Percentiles rank a stretch among this genome's conserved stretches.
phyloP scores from a whole-genome alignment of 495 filamentous ascomycete genomes.

The Thermothielavioides terrestris region DNA sequence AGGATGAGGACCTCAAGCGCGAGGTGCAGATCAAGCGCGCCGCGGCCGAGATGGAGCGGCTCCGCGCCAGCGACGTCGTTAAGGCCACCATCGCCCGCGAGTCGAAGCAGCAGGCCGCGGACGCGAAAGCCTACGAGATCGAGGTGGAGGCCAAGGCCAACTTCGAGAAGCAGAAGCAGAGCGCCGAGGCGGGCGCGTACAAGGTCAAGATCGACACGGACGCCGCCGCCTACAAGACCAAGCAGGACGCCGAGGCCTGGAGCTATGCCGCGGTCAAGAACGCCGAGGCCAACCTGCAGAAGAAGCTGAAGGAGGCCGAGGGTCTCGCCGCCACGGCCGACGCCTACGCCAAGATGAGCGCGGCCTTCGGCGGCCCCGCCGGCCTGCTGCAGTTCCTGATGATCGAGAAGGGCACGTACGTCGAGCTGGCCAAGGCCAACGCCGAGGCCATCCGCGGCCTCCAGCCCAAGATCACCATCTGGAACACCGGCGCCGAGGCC shows the following conservation, averaged over 20 bases:
- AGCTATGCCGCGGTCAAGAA: constrained; percentile 43
- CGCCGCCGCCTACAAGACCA: constrained; percentile 36
- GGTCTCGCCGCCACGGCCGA: constrained; percentile 66
- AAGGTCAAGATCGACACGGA: constrained; percentile 35
- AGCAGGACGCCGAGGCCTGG: constrained; percentile 32
- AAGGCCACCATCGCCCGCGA: constrained; percentile 67
- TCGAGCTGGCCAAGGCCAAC: constrained; percentile 58
- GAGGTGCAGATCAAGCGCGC: constrained; percentile 67
- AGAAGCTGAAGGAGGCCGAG: constrained; percentile 62
- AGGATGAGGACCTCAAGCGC: constrained; percentile 68
- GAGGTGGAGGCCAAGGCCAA: constrained; percentile 50
- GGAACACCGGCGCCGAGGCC: constrained; percentile 61
- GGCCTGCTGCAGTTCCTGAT: constrained; percentile 70
- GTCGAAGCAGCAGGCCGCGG: constrained; percentile 62
- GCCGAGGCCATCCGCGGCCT: constrained; percentile 65
- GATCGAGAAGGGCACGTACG: constrained; percentile 60
- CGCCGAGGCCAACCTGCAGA: constrained; percentile 54
- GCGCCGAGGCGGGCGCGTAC: constrained; percentile 46
- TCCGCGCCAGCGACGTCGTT: constrained; percentile 66
- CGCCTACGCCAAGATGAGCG: constrained; percentile 58
- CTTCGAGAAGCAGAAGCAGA: constrained; percentile 48
- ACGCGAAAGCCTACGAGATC: constrained; percentile 53
- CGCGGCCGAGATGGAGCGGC: constrained; percentile 67
- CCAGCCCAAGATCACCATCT: constrained; percentile 79
- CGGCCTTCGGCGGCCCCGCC: constrained; percentile 66